Base-by-base conservation (phyloP, 129 eudicot genomes). In the Escallonia herrerae region DNA sequence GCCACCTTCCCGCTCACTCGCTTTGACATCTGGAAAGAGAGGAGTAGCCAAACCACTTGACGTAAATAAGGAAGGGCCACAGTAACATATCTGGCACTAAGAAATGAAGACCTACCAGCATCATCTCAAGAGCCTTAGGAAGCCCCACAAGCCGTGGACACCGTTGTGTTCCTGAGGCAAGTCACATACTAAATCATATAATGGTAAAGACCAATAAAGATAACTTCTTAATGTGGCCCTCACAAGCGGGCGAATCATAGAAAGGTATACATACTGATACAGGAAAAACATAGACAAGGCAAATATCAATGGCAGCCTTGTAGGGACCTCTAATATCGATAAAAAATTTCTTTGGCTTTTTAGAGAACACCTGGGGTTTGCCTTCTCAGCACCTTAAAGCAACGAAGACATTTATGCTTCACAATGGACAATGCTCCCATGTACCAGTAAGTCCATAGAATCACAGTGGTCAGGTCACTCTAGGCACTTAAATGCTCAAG, bases 141-240 rank as follows among this genome's bases (percentile, higher is more conserved):
- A 85, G 85, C 49, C 91, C 91, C 63, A 85, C 91, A 39, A 85
- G 87, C 43, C 91, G 80, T 9, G 91, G 91, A 70, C 81, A 87
- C 60, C 85, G 79, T 50, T 85, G 91, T 9, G 87, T 85, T 11
- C 91, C 91, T 85, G 72, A 12, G 58, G 50, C 48, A 72, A 65
- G 62, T 72, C 15, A 58, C 43, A 55, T 44, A 49, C 70, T 49
- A 55, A 56, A 70, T 58, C 46, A 47, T 38, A 56, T 6, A 58
- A 40, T 55, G 56, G 15, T 5, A 44, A 67, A 66, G 8, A 55
- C 60, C 60, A 49, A 60, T 3, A 15, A 48, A 40, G 15, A 6
- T 8, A 5, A 14, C 9, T 15, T 38, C 57, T n/a, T 22, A 7
- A 14, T 65, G 7, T 58, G 60, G 41, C 38, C 64, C 7, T 41